These are phyloP conservation scores for Gremmenia infestans DNA, from an alignment of 2,329 filamentous ascomycete genomes.

Conservation along the genomic window DNA sequence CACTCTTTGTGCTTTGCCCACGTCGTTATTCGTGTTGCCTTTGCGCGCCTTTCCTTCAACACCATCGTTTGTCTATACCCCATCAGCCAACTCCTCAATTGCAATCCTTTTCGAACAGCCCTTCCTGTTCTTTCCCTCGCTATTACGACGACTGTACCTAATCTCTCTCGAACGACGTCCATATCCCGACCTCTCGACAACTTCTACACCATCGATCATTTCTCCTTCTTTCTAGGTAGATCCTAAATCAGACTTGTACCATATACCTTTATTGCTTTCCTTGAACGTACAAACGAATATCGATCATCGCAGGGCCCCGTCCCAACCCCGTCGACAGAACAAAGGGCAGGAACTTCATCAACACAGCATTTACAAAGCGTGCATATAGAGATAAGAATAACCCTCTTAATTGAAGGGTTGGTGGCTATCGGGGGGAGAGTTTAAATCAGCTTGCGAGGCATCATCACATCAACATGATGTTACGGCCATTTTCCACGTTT, in stretches of 20 bases:
- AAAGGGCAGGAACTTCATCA: not conserved
- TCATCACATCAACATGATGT: constrained; percentile 24
- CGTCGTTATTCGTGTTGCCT: constrained; percentile 5
- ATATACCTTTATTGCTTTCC: constrained; percentile 5
- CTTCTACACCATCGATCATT: not conserved
- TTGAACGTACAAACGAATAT: not conserved
- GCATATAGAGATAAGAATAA: not conserved
- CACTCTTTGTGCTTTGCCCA: not conserved
- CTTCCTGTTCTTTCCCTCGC: constrained; percentile 1
- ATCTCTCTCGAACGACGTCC: not conserved
- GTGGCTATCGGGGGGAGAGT: constrained; percentile 7
- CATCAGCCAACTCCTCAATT: not conserved
- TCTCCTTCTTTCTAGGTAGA: constrained; percentile 52
- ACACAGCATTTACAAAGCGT: not conserved
- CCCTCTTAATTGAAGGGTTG: not conserved
- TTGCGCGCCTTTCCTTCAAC: constrained; percentile 2
- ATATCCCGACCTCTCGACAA: not conserved
- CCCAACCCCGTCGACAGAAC: not conserved
- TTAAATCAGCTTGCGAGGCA: not conserved
- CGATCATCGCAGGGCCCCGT: not conserved
- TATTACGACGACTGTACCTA: not conserved
- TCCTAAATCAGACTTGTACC: constrained; percentile 44
- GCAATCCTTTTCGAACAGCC: not conserved
- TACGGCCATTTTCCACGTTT: constrained; percentile 24
- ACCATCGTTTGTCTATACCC: constrained; percentile 9